phyloP scores from a whole-genome alignment of 257 asterid species.

The Fraxinus excelsior region DNA sequence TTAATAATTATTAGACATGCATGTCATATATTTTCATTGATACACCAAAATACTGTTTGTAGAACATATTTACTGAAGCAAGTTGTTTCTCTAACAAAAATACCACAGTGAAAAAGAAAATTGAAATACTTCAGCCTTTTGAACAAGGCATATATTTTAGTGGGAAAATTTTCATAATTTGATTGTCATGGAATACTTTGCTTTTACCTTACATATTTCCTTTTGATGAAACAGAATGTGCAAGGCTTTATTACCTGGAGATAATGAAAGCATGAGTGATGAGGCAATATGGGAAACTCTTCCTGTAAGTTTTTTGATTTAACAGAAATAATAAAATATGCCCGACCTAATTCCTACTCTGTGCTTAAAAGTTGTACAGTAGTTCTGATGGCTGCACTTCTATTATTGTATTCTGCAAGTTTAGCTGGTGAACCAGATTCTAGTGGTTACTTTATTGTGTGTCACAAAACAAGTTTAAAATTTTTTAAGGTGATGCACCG shows the following conservation, averaged over 20 bases:
- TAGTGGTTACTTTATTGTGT: background rate
- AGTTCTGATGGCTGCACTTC: constrained; percentile 15
- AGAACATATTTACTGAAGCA: background rate
- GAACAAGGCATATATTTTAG: background rate
- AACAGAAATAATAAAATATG: constrained; percentile 16
- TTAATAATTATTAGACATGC: constrained; percentile 14
- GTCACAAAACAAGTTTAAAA: background rate
- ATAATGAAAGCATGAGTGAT: constrained; percentile 87
- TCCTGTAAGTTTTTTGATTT: constrained; percentile 67
- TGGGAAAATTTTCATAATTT: constrained; percentile 9
- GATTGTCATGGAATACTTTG: constrained; percentile 16
- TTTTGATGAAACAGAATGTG: constrained; percentile 73
- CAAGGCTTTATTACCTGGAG: constrained; percentile 93
- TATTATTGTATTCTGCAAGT: constrained; percentile 12
- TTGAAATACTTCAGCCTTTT: constrained; percentile 24
- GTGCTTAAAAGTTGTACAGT: constrained; percentile 15
- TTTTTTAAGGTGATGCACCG: too few species aligned
- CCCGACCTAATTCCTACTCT: constrained; percentile 3
- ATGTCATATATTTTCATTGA: background rate
- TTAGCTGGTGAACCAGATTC: background rate
- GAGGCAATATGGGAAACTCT: constrained; percentile 98
- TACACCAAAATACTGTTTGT: background rate
- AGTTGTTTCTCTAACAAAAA: constrained; percentile 4
- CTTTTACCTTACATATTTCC: constrained; percentile 25
- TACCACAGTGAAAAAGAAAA: background rate